Evolutionary conservation across 257 asterid genomes (phyloP).

Genomic region (Fraxinus americana): DNA sequence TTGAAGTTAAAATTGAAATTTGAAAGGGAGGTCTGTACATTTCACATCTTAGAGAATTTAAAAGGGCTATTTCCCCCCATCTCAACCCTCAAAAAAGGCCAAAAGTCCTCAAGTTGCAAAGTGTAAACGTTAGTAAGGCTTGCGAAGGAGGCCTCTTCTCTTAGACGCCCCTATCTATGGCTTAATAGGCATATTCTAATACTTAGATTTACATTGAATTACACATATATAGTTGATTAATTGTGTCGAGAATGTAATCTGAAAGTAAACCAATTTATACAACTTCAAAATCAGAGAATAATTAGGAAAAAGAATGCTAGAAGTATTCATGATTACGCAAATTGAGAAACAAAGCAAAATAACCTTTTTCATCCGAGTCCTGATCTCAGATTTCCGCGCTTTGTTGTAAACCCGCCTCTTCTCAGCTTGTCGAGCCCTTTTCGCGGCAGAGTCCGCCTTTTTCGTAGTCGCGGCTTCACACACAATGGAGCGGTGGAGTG

Average conservation of each 20-base stretch:
- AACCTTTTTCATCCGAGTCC: conserved; percentile 94
- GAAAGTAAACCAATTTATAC: background rate
- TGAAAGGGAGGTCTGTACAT: no score
- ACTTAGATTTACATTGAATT: no score
- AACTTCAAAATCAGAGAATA: background rate
- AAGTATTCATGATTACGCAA: background rate
- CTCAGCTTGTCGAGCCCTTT: conserved; percentile 97
- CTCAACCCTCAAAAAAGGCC: background rate
- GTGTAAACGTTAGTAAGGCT: background rate
- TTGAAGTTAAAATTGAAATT: no score
- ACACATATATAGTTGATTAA: background rate
- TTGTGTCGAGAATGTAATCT: background rate
- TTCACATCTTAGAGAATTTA: no score
- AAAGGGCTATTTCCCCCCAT: background rate
- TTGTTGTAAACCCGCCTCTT: conserved; percentile 84
- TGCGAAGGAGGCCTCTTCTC: background rate
- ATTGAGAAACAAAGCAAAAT: background rate
- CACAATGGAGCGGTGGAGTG: conserved; percentile 53
- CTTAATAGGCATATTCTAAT: no score
- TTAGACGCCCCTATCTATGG: background rate
- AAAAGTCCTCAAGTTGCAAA: background rate
- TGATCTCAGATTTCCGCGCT: conserved; percentile 71
- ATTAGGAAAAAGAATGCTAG: background rate
- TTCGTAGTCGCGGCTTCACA: conserved; percentile 75
- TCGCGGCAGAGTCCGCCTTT: conserved; percentile 93